These are phyloP conservation scores for Globisporangium cederbergense DNA, from an alignment of 352 stramenopile genomes.

Conservation along the genomic window DNA sequence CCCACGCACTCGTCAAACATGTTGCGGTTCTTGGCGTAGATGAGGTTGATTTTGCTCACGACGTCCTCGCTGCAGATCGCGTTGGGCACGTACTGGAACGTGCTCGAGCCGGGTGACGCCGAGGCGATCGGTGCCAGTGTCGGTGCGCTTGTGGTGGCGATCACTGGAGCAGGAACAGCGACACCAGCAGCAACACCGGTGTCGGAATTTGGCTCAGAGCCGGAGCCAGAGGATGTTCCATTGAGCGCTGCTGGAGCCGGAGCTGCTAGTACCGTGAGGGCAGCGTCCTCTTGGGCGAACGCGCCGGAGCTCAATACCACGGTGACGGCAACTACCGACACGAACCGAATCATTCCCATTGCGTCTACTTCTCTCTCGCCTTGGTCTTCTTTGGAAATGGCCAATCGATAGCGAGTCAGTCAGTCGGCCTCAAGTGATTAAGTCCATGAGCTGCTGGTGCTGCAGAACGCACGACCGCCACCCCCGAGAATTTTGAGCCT, in stretches of 20 bases:
- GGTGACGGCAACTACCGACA: background rate
- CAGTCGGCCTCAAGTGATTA: background rate
- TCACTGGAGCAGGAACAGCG: background rate
- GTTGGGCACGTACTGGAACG: conserved; percentile 41
- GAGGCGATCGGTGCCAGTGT: conserved; percentile 30
- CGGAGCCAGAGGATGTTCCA: background rate
- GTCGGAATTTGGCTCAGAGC: background rate
- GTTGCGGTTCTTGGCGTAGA: conserved; percentile 55
- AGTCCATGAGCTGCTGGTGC: too few species aligned
- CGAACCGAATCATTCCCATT: background rate
- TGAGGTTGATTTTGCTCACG: conserved; percentile 39
- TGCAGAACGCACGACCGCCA: too few species aligned
- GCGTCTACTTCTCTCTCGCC: background rate
- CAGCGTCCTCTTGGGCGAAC: background rate
- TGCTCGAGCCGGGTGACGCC: conserved; percentile 37
- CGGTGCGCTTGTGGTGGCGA: conserved; percentile 20
- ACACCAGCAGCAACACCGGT: background rate
- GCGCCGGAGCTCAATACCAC: background rate
- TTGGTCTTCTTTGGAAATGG: background rate
- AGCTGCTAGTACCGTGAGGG: background rate
- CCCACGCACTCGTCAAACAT: conserved; percentile 56
- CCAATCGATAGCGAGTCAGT: background rate
- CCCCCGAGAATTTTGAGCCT: background rate
- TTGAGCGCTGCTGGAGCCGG: background rate
- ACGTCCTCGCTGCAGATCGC: conserved; percentile 34